Base-by-base conservation (phyloP, 202 grass and related monocot genomes). In the Zoysia matrella region DNA sequence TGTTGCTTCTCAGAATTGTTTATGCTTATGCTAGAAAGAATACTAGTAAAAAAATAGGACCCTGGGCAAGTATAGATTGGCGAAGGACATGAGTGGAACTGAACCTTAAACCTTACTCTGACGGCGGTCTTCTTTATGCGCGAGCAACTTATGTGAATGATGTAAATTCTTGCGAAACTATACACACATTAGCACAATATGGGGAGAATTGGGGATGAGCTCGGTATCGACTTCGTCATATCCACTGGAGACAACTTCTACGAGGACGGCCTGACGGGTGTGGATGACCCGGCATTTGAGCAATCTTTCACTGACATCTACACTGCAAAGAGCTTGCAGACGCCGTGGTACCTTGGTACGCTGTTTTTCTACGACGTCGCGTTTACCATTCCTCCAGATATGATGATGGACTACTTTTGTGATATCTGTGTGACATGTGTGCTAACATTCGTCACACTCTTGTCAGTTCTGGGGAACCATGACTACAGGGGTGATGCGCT, bases 221-320 rank as follows among this genome's bases (percentile, higher is more conserved):
- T 97, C 15, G 22, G 82, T 46, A 91, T 97, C 16, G 91, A 97
- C 72, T 93, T 91, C 76, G 94, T 97, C 41, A 76, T 97, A 14
- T 97, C 94, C 12, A 90, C 88, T 2, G 94, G 94, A 4, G 94
- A 97, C 80, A 97, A 97, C 66, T 94, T 97, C 76, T 97, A 90
- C 4, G 87, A 90, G 30, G 4, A 88, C 60, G 94, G 94, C 8
- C 73, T 97, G 0, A 86, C 73, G 3, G 85, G 89, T 18, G 65
- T 94, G 53, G 44, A 92, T 6, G 94, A 97, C 65, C 60, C 65
- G 9, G 58, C 55, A 52, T 97, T 97, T 2, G 72, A 94, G 2
- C 79, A 97, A 76, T 92, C 89, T 0, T 97, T 97, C 60, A 71
- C 69, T 10, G 47, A 83, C 7, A 71, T 94, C 49, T 97, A 94